Base-by-base conservation (phyloP, 192 early-diverging fungal species). In the Globomyces pollinis-pini region DNA sequence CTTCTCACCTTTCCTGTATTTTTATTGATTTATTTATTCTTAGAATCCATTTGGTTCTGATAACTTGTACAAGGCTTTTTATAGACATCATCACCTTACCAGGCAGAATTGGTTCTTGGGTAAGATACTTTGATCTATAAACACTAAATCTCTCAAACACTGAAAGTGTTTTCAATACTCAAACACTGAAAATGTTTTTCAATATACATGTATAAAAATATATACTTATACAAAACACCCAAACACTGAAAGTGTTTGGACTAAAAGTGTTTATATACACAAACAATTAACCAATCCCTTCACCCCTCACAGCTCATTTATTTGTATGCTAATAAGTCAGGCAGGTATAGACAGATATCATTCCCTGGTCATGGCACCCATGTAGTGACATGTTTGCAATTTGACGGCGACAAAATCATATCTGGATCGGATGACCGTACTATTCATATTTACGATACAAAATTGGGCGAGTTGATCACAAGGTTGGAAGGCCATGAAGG, bases 341-440 rank as follows among this genome's bases (percentile, higher is more conserved):
- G 88, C 21, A 62, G 74, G 16, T 84, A 80, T 66, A 80, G 81
- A 63, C 85, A 88, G 31, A 83, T 86, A 20, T 84, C 80, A 31
- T 95, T 99, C 62, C 75, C 77, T 18, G 90, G 91, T 20, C 88
- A 94, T 61, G 81, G 77, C 21, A 79, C 80, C 34, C 76, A 84
- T 60, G 91, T 96, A 0, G 95, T 96, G 4, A 98, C 96, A 11
- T 96, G 93, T 58, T 69, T 99, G 31, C 93, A 96, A 65, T 93
- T 96, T 74, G 95, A 97, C 63, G 81, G 81, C n/a, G 87, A 94
- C 38, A 91, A 96, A 69, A 91, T 99, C 23, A 84, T 99, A 15
- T 89, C 89, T 8, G 95, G 94, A 4, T 81, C 90, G 11, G 94
- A 96, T 70, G 93, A 94, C 39, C 84, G 89, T 50, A 84, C 86